Evolutionary conservation across 192 early-diverging fungal species (phyloP).

Genomic region (Coemansia sp.): DNA sequence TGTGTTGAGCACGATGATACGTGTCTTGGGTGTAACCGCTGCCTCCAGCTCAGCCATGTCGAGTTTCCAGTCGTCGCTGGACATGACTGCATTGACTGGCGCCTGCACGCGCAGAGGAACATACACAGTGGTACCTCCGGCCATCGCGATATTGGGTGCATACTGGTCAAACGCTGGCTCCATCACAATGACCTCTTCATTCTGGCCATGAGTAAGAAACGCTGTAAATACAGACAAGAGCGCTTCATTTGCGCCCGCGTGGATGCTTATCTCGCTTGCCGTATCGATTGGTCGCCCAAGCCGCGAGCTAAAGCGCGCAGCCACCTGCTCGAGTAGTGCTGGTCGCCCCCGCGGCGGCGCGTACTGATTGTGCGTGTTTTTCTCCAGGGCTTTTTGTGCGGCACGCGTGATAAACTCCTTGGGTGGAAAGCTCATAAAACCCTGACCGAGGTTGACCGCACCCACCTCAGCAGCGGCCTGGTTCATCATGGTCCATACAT

Average conservation of each 20-base stretch:
- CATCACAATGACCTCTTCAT: slow-evolving; percentile 88
- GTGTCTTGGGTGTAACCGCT: slow-evolving; percentile 72
- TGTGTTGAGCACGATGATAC: slow-evolving; percentile 91
- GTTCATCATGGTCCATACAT: slow-evolving; percentile 86
- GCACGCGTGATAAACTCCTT: slow-evolving; percentile 80
- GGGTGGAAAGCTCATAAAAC: slow-evolving; percentile 84
- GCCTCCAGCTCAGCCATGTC: slow-evolving; percentile 76
- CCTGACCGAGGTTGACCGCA: slow-evolving; percentile 94
- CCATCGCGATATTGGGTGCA: slow-evolving; percentile 79
- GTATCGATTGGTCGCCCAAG: slow-evolving; percentile 70
- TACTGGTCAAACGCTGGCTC: slow-evolving; percentile 98
- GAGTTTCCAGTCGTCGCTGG: slow-evolving; percentile 82
- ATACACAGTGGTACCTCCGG: slow-evolving; percentile 82
- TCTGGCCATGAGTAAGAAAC: slow-evolving; percentile 69
- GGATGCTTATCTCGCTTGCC: slow-evolving; percentile 79
- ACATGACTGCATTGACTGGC: slow-evolving; percentile 52
- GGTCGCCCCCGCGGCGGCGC: slow-evolving; percentile 69
- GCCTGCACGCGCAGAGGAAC: slow-evolving; percentile 71
- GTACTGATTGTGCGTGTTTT: slow-evolving; percentile 81
- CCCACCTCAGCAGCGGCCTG: slow-evolving; percentile 75
- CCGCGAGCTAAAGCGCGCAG: slow-evolving; percentile 68
- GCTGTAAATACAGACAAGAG: slow-evolving; percentile 78
- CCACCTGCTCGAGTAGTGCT: slow-evolving; percentile 66
- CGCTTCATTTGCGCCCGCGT: slow-evolving; percentile 87
- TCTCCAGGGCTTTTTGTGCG: slow-evolving; percentile 63